A percentile compares a stretch with the other conserved stretches of the same genome.
Conservation (phyloP, 1,139 yeast species). For the Diutina sp. region DNA sequence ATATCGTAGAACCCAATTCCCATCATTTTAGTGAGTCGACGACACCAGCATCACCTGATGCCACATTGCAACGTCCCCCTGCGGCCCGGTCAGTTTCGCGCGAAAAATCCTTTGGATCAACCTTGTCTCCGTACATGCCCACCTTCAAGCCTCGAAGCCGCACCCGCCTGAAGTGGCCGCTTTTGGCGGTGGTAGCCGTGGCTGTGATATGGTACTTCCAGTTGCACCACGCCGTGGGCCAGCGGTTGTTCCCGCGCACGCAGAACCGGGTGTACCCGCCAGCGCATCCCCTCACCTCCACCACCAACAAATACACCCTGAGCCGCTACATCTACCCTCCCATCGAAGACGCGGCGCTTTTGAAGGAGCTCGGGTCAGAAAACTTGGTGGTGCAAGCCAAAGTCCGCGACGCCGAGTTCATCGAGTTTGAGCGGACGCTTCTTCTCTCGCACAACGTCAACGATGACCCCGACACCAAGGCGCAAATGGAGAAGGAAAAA, state of each 20-base stretch:
- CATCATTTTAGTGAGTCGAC: too few species aligned
- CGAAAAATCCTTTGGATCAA: neutral
- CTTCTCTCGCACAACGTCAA: constrained; percentile 28
- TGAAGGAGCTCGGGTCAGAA: constrained; percentile 41
- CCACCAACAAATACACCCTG: constrained; percentile 25
- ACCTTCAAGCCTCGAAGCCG: constrained; percentile 1
- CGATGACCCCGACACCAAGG: constrained; percentile 30
- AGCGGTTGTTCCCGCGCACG: neutral
- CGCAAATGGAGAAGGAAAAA: constrained; percentile 25
- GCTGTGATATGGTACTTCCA: neutral
- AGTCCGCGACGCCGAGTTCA: constrained; percentile 23
- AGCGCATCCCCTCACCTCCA: constrained; percentile 23
- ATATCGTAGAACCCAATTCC: too few species aligned
- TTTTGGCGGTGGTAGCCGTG: neutral
- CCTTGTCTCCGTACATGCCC: neutral
- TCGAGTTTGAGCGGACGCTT: constrained; percentile 21
- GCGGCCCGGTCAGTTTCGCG: neutral
- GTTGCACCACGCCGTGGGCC: neutral
- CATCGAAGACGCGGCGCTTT: constrained; percentile 48
- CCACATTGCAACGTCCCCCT: too few species aligned
- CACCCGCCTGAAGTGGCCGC: neutral
- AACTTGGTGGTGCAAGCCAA: constrained; percentile 34
- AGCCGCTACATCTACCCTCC: constrained; percentile 52
- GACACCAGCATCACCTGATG: too few species aligned
- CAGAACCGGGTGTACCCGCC: constrained; percentile 13